Conservation (phyloP, 768 basidiomycete genomes). For the Mycena maculata region DNA sequence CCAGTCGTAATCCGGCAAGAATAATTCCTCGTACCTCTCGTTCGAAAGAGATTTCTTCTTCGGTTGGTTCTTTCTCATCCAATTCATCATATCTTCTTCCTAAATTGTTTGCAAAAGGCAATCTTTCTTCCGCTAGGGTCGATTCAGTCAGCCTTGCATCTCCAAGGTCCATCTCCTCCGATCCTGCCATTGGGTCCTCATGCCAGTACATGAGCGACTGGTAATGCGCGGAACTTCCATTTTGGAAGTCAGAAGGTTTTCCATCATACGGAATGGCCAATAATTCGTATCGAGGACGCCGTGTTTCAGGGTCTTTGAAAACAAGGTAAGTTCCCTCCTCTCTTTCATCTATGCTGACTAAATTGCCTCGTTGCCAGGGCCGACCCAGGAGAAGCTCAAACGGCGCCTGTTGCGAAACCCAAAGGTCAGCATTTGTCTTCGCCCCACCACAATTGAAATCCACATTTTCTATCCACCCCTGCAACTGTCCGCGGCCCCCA, state of each 20-base stretch:
- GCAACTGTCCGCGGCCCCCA: slow-evolving; percentile 36
- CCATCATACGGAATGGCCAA: slow-evolving; percentile 20
- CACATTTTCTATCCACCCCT: slow-evolving; percentile 37
- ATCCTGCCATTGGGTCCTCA: background rate
- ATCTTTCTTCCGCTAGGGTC: too few species aligned
- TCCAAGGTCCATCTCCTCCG: background rate
- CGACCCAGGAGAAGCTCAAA: slow-evolving; percentile 9
- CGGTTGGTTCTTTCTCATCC: too few species aligned
- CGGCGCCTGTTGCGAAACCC: slow-evolving; percentile 27
- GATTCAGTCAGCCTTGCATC: background rate
- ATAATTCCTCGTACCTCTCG: too few species aligned
- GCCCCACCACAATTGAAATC: slow-evolving; percentile 37
- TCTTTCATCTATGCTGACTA: slow-evolving; percentile 38
- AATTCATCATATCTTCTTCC: too few species aligned
- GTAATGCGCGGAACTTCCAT: background rate
- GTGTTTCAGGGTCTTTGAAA: slow-evolving; percentile 28
- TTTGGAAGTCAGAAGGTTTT: background rate
- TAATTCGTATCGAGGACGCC: slow-evolving; percentile 22
- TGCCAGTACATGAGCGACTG: background rate
- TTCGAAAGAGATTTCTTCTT: too few species aligned
- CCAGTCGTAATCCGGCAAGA: too few species aligned
- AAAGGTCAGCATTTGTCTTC: slow-evolving; percentile 37
- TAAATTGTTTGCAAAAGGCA: too few species aligned
- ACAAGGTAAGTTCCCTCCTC: slow-evolving; percentile 39
- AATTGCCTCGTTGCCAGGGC: slow-evolving; percentile 37